Conservation (phyloP, 108 stramenopile genomes). For the Thalassiosira profunda region DNA sequence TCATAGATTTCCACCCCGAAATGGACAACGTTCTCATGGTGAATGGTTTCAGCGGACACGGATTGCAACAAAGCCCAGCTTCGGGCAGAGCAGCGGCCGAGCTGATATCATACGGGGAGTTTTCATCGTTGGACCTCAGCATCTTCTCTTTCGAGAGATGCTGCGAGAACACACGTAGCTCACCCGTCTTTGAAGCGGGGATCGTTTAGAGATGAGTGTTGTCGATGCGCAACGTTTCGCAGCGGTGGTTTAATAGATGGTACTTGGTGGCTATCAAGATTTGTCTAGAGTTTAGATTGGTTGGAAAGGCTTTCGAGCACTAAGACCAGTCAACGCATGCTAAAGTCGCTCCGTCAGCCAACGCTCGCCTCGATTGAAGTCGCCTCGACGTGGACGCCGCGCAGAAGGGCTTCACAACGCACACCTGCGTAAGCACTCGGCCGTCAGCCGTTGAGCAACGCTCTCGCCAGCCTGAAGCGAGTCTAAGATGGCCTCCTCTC, state of each 20-base stretch:
- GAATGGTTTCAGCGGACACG: slow-evolving; percentile 82
- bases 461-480: slow-evolving; percentile 21
- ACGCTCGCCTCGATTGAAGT: no score
- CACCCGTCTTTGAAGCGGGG: slow-evolving; percentile 57
- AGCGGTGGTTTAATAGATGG: no score
- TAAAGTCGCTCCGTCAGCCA: no score
- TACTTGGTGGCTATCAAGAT: no score
- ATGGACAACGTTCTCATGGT: slow-evolving; percentile 66
- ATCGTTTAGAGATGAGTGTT: slow-evolving; percentile 38
- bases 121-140: slow-evolving; percentile 61
- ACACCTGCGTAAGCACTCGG: slow-evolving; percentile 26
- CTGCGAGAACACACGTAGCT: slow-evolving; percentile 8
- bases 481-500: slow-evolving; percentile 22
- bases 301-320: no score
- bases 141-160: slow-evolving; percentile 69
- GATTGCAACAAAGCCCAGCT: slow-evolving; percentile 73
- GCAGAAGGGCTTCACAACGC: no score
- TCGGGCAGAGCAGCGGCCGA: slow-evolving; percentile 73
- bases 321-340: no score
- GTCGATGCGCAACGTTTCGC: no score
- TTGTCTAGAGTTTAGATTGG: no score
- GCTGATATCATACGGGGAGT: slow-evolving; percentile 53
- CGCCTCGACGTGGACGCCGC: no score
- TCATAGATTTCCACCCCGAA: slow-evolving; percentile 82
- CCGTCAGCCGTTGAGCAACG: slow-evolving; percentile 31